phyloP scores from a whole-genome alignment of 495 filamentous ascomycete genomes.

The Lasiosphaeria miniovina region DNA sequence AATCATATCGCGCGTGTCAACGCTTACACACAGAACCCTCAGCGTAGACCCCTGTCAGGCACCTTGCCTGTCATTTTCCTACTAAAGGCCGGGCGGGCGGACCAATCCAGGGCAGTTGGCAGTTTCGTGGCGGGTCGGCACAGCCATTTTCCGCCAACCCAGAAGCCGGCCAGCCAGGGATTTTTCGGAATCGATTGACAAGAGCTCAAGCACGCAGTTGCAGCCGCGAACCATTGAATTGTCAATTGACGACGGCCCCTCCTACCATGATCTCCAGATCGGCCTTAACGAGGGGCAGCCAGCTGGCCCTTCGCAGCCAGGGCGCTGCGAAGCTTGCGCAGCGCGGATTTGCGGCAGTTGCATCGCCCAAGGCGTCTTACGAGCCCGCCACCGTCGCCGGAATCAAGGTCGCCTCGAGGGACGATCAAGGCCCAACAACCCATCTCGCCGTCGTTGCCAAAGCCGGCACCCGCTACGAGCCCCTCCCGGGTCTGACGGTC shows the following conservation, averaged over 20 bases:
- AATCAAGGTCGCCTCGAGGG: constrained; percentile 86
- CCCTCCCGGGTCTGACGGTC: constrained; percentile 81
- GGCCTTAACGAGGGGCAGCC: constrained; percentile 71
- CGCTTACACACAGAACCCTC: constrained; percentile 16
- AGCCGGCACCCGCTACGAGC: constrained; percentile 88
- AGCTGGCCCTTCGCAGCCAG: constrained; percentile 68
- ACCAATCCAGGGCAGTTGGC: not conserved
- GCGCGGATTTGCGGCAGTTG: constrained; percentile 74
- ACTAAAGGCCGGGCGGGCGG: too few species aligned
- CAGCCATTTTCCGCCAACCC: constrained; percentile 31
- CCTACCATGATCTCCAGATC: constrained; percentile 82
- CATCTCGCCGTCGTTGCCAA: constrained; percentile 87
- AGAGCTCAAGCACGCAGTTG: constrained; percentile 18
- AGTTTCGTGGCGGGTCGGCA: constrained; percentile 18
- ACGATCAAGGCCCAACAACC: constrained; percentile 81
- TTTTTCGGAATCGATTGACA: constrained; percentile 34
- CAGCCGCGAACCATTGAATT: constrained; percentile 35
- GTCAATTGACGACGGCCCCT: constrained; percentile 51
- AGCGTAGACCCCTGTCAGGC: not conserved
- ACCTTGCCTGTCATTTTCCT: too few species aligned
- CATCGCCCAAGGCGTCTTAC: constrained; percentile 75
- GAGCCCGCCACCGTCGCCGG: constrained; percentile 79
- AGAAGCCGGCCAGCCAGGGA: constrained; percentile 29
- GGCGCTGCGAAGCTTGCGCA: constrained; percentile 56
- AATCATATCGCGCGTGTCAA: constrained; percentile 16